Evolutionary conservation across 805 yeast species (phyloP), one percentile per base, ranked within the genome.

Genomic region (Nakazawaea ishiwadae): DNA sequence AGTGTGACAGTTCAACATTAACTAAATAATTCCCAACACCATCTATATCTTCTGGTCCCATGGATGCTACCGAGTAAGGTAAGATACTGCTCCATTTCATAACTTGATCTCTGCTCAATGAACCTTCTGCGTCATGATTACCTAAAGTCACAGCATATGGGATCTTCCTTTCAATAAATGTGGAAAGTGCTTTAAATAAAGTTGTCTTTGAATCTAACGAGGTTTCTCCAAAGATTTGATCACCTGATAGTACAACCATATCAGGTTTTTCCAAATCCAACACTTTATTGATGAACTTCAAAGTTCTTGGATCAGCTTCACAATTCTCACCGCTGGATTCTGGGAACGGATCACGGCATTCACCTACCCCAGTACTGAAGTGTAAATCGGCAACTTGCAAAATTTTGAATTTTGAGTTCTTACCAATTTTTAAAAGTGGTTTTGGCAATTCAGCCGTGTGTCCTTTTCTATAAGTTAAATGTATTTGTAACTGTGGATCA

Each of bases 101-200:
- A 31, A 88, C 53, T 48, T 79, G 76, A 41, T 62, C 56, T 30
- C 96, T 71, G 12, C 66, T 47, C 44, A 88, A 51, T 4, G 81
- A 72, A 0, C 96, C 91, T 62, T 90, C 95, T 54, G 84, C 93
- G 58, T 93, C 99, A 58, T 93, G 99, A 58, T 93, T 93, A 0
- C 99, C 99, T 67, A 91, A 71, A 7, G 81, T 79, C 49, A 84
- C 70, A 0, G 96, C 91, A 68, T 75, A 93, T 3, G 98, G 97
- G 7, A 90, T 83, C 37, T 71, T 60, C 35, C 85, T 65, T 12
- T 64, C 52, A 18, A 90, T 72, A 20, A 87, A 75, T 0, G 96
- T 95, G 9, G 71, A 66, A 8, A 84, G 68, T 0, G 82, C 87
- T 56, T 93, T 91, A 45, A 83, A 69, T n/a, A 88, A 51, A 0